These are phyloP conservation scores for Nitzschia palea DNA, from an alignment of 108 stramenopile genomes.

Conservation along the genomic window DNA sequence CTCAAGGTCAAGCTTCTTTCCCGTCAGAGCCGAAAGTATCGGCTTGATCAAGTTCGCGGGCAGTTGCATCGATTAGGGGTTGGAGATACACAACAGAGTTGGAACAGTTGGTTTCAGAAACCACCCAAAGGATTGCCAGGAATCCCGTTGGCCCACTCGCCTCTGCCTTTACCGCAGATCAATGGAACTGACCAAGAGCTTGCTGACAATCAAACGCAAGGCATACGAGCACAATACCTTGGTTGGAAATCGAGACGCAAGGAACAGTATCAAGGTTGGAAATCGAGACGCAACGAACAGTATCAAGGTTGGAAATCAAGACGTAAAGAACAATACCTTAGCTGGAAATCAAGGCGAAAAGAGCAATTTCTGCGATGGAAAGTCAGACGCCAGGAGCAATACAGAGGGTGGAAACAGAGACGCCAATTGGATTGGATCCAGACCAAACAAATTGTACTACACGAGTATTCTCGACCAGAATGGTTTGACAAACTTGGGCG, in stretches of 20 bases:
- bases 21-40: constrained; percentile 2
- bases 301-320: constrained; percentile 24
- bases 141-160: not conserved
- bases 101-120: constrained; percentile 8
- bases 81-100: not conserved
- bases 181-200: not conserved
- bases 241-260: not conserved
- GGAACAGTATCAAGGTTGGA: constrained; percentile 9
- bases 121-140: not conserved
- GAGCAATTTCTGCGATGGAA: constrained; percentile 20
- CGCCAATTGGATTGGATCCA: constrained; percentile 16
- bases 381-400: not conserved
- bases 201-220: not conserved
- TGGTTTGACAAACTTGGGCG: constrained; percentile 78
- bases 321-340: constrained; percentile 20
- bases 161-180: not conserved
- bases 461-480: constrained; percentile 56
- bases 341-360: constrained; percentile 22
- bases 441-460: constrained; percentile 32
- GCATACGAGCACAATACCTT: not conserved
- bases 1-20: constrained; percentile 16
- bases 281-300: constrained; percentile 9
- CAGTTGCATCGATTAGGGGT: not conserved
- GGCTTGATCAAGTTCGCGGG: not conserved
- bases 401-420: constrained; percentile 19